These are phyloP conservation scores for Daldinia bambusicola DNA, from an alignment of 495 filamentous ascomycete species.

Conservation along the genomic window DNA sequence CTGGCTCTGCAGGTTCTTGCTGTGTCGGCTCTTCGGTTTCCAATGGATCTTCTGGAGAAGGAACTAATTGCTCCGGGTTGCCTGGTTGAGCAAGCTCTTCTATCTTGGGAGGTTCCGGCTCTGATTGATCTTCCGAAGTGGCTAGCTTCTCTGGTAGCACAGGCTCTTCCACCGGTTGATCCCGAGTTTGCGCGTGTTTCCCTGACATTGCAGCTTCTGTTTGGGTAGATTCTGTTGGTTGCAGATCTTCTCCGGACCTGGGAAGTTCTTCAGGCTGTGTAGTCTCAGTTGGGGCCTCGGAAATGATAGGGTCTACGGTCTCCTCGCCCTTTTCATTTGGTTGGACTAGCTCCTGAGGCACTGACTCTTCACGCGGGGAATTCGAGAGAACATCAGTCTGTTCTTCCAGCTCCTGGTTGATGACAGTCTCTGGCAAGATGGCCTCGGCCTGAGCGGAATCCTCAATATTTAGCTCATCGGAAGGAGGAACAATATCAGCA, in stretches of 20 bases:
- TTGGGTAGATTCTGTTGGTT: constrained; percentile 2
- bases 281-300: constrained; percentile 16
- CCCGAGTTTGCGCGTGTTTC: neutral
- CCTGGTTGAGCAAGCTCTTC: neutral
- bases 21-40: neutral
- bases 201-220: neutral
- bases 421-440: neutral
- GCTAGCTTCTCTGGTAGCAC: constrained; percentile 3
- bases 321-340: constrained; percentile 6
- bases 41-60: neutral
- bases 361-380: constrained; percentile 3
- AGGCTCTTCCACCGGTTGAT: neutral
- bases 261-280: constrained; percentile 4
- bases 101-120: neutral
- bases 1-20: neutral
- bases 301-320: neutral
- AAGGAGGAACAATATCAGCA: neutral
- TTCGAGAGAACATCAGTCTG: neutral
- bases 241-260: neutral
- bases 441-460: neutral
- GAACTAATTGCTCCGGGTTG: neutral
- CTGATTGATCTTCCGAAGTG: neutral
- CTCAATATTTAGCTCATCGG: neutral
- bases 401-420: constrained; percentile 9
- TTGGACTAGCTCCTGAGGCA: constrained; percentile 10